phyloP scores from a whole-genome alignment of 1,139 yeast species.

The Debaryomycetaceae sp. region DNA sequence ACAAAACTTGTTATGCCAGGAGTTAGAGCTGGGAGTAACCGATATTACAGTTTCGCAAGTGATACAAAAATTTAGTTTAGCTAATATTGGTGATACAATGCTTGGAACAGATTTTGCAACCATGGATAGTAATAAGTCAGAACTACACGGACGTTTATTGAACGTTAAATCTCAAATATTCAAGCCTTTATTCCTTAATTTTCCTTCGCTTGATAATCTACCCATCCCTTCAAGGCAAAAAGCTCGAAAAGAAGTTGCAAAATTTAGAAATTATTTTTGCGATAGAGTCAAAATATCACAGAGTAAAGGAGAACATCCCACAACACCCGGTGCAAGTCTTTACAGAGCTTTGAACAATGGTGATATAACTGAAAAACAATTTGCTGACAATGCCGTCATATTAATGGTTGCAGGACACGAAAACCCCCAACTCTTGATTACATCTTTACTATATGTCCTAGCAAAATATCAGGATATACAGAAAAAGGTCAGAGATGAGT shows the following conservation, averaged over 20 bases:
- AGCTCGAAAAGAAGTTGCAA: conserved; percentile 43
- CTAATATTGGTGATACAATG: conserved; percentile 49
- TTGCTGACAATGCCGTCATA: conserved; percentile 56
- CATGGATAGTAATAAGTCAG: conserved; percentile 20
- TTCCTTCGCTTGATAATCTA: conserved; percentile 50
- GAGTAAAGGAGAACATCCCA: conserved; percentile 13
- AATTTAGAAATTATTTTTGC: conserved; percentile 35
- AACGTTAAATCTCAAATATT: conserved; percentile 53
- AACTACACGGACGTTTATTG: conserved; percentile 38
- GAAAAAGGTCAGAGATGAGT: conserved; percentile 28
- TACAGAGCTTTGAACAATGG: conserved; percentile 35
- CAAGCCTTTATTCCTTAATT: conserved; percentile 52
- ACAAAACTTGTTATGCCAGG: conserved; percentile 11
- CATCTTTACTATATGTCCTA: conserved; percentile 46
- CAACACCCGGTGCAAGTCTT: conserved; percentile 28
- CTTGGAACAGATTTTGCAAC: conserved; percentile 48
- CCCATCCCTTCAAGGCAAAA: conserved; percentile 48
- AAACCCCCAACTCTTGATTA: conserved; percentile 53
- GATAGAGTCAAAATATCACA: conserved; percentile 23
- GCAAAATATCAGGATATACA: conserved; percentile 42
- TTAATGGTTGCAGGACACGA: conserved; percentile 63
- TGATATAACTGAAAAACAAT: conserved; percentile 41
- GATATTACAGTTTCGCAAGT: conserved; percentile 32
- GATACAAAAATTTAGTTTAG: conserved; percentile 47
- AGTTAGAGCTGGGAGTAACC: conserved; percentile 5